Conservation (phyloP, 176 grass and related monocot genomes). For the Oryza meyeriana region DNA sequence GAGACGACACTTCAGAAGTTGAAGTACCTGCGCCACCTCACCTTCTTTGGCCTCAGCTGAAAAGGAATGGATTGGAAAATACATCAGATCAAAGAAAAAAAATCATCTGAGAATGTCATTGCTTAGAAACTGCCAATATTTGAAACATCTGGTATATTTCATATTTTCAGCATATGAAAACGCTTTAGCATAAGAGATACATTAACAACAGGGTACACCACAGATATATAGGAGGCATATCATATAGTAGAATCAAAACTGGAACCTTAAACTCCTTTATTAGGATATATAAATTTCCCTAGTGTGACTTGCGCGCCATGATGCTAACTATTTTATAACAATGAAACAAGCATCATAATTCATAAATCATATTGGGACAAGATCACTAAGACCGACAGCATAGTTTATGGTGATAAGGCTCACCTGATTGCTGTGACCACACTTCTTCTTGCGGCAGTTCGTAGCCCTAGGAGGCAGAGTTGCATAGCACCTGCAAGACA, state of each 20-base stretch:
- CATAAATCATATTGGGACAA: background rate
- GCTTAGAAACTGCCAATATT: background rate
- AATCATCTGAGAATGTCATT: background rate
- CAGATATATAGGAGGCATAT: background rate
- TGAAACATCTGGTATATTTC: background rate
- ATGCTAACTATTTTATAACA: background rate
- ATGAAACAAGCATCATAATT: background rate
- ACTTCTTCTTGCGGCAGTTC: conserved; percentile 57
- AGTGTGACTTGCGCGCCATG: background rate
- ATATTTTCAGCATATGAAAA: background rate
- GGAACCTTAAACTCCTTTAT: background rate
- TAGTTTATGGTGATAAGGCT: background rate
- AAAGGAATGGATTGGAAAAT: background rate
- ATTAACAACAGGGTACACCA: background rate
- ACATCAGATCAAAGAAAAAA: background rate
- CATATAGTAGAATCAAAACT: background rate
- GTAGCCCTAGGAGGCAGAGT: too few species aligned
- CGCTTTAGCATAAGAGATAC: background rate
- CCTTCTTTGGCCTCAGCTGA: conserved; percentile 27
- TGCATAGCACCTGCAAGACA: too few species aligned
- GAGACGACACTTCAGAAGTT: background rate
- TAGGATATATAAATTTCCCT: background rate
- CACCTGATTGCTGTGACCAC: conserved; percentile 74
- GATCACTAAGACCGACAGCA: background rate
- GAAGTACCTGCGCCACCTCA: background rate